Base-by-base conservation (phyloP, 1,284 basidiomycete species). In the Ceratobasidium sp. region DNA sequence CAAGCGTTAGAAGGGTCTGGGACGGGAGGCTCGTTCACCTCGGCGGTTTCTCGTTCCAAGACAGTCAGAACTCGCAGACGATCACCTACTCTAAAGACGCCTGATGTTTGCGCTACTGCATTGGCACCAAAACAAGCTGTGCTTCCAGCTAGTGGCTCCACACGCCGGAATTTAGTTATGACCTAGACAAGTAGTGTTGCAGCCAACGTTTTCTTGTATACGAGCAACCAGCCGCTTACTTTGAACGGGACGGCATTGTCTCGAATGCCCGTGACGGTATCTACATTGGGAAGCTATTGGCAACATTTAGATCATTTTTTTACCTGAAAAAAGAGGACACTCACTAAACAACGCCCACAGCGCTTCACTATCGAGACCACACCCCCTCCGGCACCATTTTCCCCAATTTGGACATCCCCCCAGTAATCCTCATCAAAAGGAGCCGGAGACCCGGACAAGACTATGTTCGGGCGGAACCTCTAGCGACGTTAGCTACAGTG, bases 391-490 rank as follows among this genome's bases (percentile, higher is more conserved):
- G 61, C 43, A 19, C 46, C 34, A 40, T 32, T 13, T 8, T 75
- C 65, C 15, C 86, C 80, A 79, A 93, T 86, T 19, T 82, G 79
- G 54, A 93, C 87, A 80, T 89, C 88, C 79, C 87, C 85, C 89
- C 89, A 88, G 79, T 84, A 88, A 61, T 89, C 88, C 79, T 89
- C 88, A 0, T 85, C 83, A 79, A 88, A 89, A 0, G 88, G 86
- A 19, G 82, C 80, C 0, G 85, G 84, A 0, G 87, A 85, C 25
- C 92, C 92, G 75, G 84, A 84, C 79, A 92, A 81, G 5, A 93
- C 87, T 76, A 94, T 89, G 81, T 93, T 94, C 0, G 92, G 92
- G 64, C 92, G 84, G 84, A 93, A 93, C 80, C 91, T 92, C 25
- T 29, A 29, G 25, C 25, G 25, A 29, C 25, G 25, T 29, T 22